A percentile compares a stretch with the other conserved stretches of the same genome.
These are phyloP conservation scores for Primulina tabacum DNA, from an alignment of 257 asterid genomes.

Conservation along the genomic window DNA sequence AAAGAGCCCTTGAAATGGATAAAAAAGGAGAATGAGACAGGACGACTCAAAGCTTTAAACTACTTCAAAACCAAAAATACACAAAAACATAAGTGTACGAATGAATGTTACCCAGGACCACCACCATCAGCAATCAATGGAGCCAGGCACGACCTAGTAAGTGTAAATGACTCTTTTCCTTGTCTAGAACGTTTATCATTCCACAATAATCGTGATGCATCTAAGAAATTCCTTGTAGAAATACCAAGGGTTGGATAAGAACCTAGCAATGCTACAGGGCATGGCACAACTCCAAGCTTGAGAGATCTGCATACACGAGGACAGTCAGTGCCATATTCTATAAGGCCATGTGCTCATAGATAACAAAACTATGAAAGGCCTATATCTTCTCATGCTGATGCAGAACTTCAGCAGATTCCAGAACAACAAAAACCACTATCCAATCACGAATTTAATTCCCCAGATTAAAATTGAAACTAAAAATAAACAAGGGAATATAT, in stretches of 20 bases:
- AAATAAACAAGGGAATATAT: neutral
- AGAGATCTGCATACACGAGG: conserved; percentile 51
- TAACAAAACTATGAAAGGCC: conserved; percentile 15
- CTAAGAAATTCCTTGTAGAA: conserved; percentile 55
- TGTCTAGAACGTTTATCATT: conserved; percentile 67
- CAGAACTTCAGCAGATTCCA: conserved; percentile 5
- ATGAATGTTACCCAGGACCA: conserved; percentile 59
- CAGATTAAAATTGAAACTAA: neutral
- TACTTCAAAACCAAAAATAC: conserved; percentile 9
- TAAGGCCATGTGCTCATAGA: neutral
- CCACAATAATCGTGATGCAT: conserved; percentile 65
- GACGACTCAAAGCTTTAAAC: neutral
- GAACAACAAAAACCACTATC: conserved; percentile 2
- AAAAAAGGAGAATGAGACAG: conserved; percentile 19
- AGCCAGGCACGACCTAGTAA: conserved; percentile 74
- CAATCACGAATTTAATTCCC: conserved; percentile 5
- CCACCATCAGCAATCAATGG: conserved; percentile 63
- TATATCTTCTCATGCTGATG: conserved; percentile 13
- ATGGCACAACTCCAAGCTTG: conserved; percentile 69
- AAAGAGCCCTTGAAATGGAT: conserved; percentile 40
- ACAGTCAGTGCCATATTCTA: conserved; percentile 3
- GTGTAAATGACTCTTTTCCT: conserved; percentile 60
- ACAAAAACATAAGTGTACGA: conserved; percentile 7
- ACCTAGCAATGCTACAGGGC: conserved; percentile 39
- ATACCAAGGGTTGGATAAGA: conserved; percentile 42